Evolutionary conservation across 176 grass and related monocot species (phyloP), one percentile per base, ranked within the genome.

Genomic region (Zizania latifolia): DNA sequence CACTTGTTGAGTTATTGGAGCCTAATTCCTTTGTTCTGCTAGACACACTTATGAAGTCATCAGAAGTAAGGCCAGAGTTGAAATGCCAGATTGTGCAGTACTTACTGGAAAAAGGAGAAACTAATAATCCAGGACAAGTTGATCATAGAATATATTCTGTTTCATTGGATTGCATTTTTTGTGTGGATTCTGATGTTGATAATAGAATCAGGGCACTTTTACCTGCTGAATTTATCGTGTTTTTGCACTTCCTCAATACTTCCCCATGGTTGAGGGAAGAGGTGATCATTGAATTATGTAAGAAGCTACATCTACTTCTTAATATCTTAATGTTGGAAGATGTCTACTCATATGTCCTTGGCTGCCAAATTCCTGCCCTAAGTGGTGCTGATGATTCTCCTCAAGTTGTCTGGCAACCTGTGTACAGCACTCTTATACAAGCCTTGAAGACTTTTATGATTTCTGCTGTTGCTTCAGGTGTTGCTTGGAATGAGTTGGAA

Each of bases 371-470:
- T 71, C 86, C 91, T 38, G 16, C 79, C 61, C 62, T 86, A 21
- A 68, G 62, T 77, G 68, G 76, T 41, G 68, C 58, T 70, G 87
- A 79, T 27, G 31, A 76, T 78, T 72, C 74, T 70, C 74, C 86
- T 72, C 30, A 44, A 76, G 70, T 98, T 70, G 62, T 73, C 70
- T 98, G 90, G 90, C 86, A 94, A 72, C 82, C 84, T 75, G 70
- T 94, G 28, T 92, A 89, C 81, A 83, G 70, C 77, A 89, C 27
- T 91, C 75, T 85, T 17, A 78, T 89, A 82, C 91, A 92, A 71
- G 77, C 86, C 28, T 74, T 98, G 39, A 98, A 98, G 69, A 78
- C 84, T 84, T 92, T 86, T 78, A 86, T 94, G 86, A 78, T 94
- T 78, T 50, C 69, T 63, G 71, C 86, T 74, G 83, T 68, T 87